A percentile compares a stretch with the other conserved stretches of the same genome.
These are phyloP conservation scores for Penicillium tannophilum DNA, from an alignment of 495 filamentous ascomycete species.

Conservation along the genomic window DNA sequence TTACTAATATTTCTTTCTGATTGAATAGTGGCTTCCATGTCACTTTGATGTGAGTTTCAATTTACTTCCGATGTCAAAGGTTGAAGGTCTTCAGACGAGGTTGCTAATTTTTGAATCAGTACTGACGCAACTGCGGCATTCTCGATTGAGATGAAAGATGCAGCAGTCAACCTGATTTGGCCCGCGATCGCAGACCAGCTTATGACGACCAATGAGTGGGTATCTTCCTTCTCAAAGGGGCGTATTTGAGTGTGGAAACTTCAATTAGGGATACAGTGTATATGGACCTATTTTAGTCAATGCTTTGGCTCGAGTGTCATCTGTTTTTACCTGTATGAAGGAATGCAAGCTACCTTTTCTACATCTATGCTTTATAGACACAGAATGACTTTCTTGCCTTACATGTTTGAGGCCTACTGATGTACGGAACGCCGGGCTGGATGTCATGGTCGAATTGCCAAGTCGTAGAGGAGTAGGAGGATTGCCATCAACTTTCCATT, in stretches of 20 bases:
- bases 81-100: background rate
- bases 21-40: constrained; percentile 3
- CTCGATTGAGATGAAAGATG: background rate
- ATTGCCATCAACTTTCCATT: too few relatives aligned
- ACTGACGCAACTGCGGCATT: constrained; percentile 3
- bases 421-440: too few relatives aligned
- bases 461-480: too few relatives aligned
- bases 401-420: too few relatives aligned
- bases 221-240: background rate
- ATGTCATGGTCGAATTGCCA: too few relatives aligned
- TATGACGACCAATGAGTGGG: background rate
- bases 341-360: too few relatives aligned
- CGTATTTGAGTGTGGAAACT: background rate
- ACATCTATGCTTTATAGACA: too few relatives aligned
- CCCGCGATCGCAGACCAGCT: background rate
- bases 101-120: background rate
- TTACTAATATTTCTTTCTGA: background rate
- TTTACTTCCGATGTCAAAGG: background rate
- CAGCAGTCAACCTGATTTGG: background rate
- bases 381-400: too few relatives aligned
- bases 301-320: too few relatives aligned
- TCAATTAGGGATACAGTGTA: background rate
- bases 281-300: background rate
- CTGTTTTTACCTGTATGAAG: too few relatives aligned
- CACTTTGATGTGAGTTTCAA: constrained; percentile 4